Conservation (phyloP, 129 eudicot species). For the Lonicera japonica region DNA sequence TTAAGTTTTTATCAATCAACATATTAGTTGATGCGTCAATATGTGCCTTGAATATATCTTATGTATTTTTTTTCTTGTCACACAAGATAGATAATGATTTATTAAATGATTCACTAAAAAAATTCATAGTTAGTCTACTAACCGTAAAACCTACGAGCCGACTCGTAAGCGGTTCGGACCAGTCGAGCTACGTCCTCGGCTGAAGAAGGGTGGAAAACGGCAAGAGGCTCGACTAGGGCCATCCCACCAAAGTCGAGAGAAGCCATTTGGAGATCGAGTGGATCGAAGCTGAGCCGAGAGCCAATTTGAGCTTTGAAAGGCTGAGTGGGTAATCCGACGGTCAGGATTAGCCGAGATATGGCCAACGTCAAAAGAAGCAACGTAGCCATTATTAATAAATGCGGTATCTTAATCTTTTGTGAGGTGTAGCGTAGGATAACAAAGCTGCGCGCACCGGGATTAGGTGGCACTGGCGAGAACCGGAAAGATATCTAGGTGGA, state of each 20-base stretch:
- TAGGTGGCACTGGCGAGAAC: background rate
- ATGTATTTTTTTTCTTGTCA: too few relatives aligned
- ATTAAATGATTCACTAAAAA: too few relatives aligned
- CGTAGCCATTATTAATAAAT: slow-evolving; percentile 27
- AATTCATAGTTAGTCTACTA: too few relatives aligned
- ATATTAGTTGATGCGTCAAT: too few relatives aligned
- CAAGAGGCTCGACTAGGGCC: slow-evolving; percentile 36
- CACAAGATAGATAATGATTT: too few relatives aligned
- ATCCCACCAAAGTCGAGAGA: slow-evolving; percentile 64
- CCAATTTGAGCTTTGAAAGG: slow-evolving; percentile 28
- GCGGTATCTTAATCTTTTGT: background rate
- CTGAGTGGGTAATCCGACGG: slow-evolving; percentile 60
- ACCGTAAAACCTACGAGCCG: slow-evolving; percentile 39
- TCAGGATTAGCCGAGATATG: slow-evolving; percentile 48
- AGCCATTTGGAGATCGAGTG: slow-evolving; percentile 30
- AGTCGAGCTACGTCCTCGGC: slow-evolving; percentile 52
- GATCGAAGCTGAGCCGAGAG: slow-evolving; percentile 37
- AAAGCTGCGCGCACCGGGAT: background rate
- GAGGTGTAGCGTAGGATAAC: too few relatives aligned
- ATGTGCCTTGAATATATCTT: too few relatives aligned
- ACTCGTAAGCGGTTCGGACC: slow-evolving; percentile 38
- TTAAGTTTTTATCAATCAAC: slow-evolving; percentile 32
- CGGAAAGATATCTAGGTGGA: too few relatives aligned
- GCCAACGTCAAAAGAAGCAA: slow-evolving; percentile 44
- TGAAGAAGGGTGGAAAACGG: slow-evolving; percentile 52